Base-by-base conservation (phyloP, 2,329 filamentous ascomycete species). In the Parasarocladium wereldwijsianum region DNA sequence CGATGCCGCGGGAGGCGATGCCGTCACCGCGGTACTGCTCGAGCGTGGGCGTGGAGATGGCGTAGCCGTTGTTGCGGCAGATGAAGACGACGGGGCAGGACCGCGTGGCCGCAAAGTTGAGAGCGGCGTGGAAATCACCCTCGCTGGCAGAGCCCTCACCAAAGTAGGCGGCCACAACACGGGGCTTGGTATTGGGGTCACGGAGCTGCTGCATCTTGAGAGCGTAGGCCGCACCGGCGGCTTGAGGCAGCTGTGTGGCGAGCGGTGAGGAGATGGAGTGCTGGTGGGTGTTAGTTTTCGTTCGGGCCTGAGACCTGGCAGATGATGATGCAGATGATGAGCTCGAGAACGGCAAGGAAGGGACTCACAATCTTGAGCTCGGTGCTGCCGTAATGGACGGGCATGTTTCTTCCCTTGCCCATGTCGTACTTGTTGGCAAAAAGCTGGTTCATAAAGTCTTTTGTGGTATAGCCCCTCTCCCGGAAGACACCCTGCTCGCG, bases 371-470 rank as follows among this genome's bases (percentile, higher is more conserved):
- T 85, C 42, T 93, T 84, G 34, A 92, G 62, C 38, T 82, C 75
- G 34, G 66, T 71, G 51, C 79, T 85, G 26, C 86, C 86, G 46
- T 96, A 98, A 55, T 98, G 90, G 10, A 96, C 82, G 1, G 90
- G 90, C 90, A 98, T 98, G 45, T 93, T 96, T 38, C 87, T 73
- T 2, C 86, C 90, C 36, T 66, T 69, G 2, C 87, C 86, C 1
- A 64, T 54, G 43, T 98, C 90, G 38, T 83, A 70, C 32, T 62
- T 68, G 47, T 93, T 96, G 13, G 86, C 75, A 56, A 96, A 94
- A 7, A 98, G 58, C 51, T 98, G 90, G 43, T 73, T 79, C 90
- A 98, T 96, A 47, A 96, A 96, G 35, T 96, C 75, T 27, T 76
- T 73, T 26, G 92, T 64, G 0, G 73, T 81, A 50, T 87, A 94